phyloP scores from a whole-genome alignment of 495 filamentous ascomycete species.

The Hyaloscypha hepaticicola region DNA sequence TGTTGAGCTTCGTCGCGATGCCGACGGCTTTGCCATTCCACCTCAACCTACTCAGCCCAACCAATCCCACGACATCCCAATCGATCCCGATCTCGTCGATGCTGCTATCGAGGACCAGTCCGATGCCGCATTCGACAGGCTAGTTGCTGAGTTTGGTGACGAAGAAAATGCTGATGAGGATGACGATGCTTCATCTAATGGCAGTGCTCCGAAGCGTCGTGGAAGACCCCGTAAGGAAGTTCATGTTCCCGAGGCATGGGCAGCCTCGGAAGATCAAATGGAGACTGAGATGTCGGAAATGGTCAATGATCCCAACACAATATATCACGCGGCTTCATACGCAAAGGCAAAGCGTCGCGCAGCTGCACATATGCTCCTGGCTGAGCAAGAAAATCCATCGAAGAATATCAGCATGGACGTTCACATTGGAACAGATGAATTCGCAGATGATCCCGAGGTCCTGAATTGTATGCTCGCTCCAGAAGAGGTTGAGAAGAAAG shows the following conservation, averaged over 20 bases:
- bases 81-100: constrained; percentile 33
- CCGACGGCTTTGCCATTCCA: constrained; percentile 56
- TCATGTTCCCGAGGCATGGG: constrained; percentile 43
- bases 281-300: constrained; percentile 50
- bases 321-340: constrained; percentile 45
- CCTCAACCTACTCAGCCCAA: constrained; percentile 24
- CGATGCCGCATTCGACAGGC: neutral
- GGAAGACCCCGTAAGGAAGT: constrained; percentile 26
- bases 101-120: constrained; percentile 1
- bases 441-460: constrained; percentile 85
- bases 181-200: constrained; percentile 1
- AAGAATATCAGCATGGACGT: constrained; percentile 44
- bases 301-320: constrained; percentile 46
- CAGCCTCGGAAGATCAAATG: constrained; percentile 45
- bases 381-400: constrained; percentile 30
- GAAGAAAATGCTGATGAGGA: constrained; percentile 10
- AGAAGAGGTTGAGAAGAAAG: constrained; percentile 73
- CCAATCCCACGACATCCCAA: constrained; percentile 36
- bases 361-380: constrained; percentile 36
- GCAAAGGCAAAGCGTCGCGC: constrained; percentile 42
- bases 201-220: neutral
- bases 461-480: constrained; percentile 67
- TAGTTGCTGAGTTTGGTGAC: constrained; percentile 18
- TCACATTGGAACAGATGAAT: constrained; percentile 72
- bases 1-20: constrained; percentile 41